These are phyloP conservation scores for Dioszegia crocea DNA, from an alignment of 768 basidiomycete genomes.

Conservation along the genomic window DNA sequence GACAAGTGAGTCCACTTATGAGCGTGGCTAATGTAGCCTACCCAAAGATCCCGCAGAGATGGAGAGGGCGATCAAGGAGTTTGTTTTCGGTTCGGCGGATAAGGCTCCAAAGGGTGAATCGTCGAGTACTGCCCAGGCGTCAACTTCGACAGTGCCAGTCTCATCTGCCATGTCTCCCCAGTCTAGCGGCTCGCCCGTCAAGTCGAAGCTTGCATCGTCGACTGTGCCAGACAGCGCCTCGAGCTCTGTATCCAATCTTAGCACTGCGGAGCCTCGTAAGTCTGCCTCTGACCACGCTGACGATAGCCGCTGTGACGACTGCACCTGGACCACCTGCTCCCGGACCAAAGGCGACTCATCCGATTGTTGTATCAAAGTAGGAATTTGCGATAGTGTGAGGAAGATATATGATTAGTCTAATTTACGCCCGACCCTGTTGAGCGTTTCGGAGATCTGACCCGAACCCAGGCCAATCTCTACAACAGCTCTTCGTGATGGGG, in stretches of 20 bases:
- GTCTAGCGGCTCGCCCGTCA: not conserved
- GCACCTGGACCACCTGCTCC: conserved; percentile 29
- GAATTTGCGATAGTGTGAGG: not conserved
- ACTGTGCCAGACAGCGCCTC: not conserved
- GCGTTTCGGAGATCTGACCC: no score
- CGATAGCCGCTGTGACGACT: conserved; percentile 17
- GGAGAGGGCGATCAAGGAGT: conserved; percentile 63
- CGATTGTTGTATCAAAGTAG: conserved; percentile 1
- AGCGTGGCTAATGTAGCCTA: conserved; percentile 54
- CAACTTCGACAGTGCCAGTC: not conserved
- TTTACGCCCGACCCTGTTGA: no score
- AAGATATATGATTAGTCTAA: no score
- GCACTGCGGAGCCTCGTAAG: conserved; percentile 9
- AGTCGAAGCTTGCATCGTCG: not conserved
- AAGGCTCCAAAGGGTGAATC: conserved; percentile 5
- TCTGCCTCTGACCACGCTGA: not conserved
- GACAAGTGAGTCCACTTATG: conserved; percentile 36
- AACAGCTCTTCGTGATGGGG: no score
- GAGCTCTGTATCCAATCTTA: not conserved
- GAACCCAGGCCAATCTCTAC: no score
- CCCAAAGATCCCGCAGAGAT: conserved; percentile 68
- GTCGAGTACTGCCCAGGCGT: not conserved
- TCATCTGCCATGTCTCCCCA: not conserved
- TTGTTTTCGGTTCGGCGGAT: conserved; percentile 60
- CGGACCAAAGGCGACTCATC: conserved; percentile 21